phyloP scores from a whole-genome alignment of 345 rosid genomes.

The Erodium maritimum region DNA sequence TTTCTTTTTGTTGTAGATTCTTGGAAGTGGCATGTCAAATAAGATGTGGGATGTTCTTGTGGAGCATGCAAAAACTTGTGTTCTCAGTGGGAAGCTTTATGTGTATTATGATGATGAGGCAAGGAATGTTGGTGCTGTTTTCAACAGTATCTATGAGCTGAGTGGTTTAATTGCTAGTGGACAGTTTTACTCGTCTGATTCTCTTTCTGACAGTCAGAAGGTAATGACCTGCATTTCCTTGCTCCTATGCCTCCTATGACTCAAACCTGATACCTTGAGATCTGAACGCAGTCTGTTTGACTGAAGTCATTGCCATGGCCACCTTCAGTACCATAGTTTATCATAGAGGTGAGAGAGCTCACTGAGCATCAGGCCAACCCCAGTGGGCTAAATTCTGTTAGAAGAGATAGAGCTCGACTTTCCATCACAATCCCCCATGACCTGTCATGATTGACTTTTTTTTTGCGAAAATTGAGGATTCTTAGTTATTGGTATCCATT shows the following conservation, averaged over 20 bases:
- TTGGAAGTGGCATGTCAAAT: conserved; percentile 99
- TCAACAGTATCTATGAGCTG: conserved; percentile 69
- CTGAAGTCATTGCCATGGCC: too few species aligned
- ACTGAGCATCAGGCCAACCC: too few species aligned
- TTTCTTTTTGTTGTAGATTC: conserved; percentile 43
- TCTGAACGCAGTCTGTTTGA: too few species aligned
- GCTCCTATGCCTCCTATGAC: not conserved
- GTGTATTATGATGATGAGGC: conserved; percentile 68
- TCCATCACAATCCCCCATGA: too few species aligned
- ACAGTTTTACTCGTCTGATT: conserved; percentile 50
- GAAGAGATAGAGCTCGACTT: too few species aligned
- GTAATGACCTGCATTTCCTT: conserved; percentile 19
- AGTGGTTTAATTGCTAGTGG: conserved; percentile 69
- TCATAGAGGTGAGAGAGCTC: too few species aligned
- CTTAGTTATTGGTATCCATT: too few species aligned
- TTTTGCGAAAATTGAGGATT: too few species aligned
- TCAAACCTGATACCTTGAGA: too few species aligned
- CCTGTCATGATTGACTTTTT: too few species aligned
- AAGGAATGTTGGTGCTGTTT: conserved; percentile 52
- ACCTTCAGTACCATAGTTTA: too few species aligned
- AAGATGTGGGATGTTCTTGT: conserved; percentile 96
- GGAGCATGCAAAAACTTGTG: conserved; percentile 93
- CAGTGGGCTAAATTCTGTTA: too few species aligned
- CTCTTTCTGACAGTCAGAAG: conserved; percentile 84
- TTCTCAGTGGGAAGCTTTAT: conserved; percentile 62